Evolutionary conservation across 306 rosid genomes (phyloP).

Genomic region (Cercis canadensis): DNA sequence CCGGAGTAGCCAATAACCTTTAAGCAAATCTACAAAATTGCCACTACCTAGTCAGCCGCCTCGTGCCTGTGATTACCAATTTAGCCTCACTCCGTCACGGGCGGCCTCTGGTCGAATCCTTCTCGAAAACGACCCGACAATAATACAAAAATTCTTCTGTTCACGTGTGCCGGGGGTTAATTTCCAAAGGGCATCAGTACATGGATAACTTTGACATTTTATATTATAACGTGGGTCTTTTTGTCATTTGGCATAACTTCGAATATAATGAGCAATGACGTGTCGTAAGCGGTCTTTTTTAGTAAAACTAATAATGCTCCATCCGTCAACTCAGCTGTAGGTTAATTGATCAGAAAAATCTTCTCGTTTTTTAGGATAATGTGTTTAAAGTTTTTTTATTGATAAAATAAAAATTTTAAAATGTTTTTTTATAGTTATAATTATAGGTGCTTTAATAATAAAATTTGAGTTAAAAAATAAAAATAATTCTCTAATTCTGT

Average conservation of each 20-base stretch:
- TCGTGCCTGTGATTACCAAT: constrained; percentile 23
- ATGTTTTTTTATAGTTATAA: no score
- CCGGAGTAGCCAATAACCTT: constrained; percentile 35
- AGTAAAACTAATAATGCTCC: no score
- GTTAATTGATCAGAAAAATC: no score
- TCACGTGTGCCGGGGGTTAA: constrained; percentile 51
- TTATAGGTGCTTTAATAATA: no score
- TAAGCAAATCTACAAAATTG: constrained; percentile 34
- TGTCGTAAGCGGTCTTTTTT: constrained; percentile 18
- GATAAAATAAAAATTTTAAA: no score
- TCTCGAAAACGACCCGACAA: constrained; percentile 62
- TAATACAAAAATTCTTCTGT: constrained; percentile 48
- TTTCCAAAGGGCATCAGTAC: constrained; percentile 19
- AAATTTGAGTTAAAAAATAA: no score
- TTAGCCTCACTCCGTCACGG: constrained; percentile 54
- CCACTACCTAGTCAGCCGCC: constrained; percentile 51
- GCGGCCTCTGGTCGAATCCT: constrained; percentile 35
- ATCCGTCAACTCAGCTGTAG: no score
- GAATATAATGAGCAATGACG: constrained; percentile 17
- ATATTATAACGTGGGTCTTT: not conserved
- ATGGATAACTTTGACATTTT: constrained; percentile 18
- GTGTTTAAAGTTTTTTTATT: no score
- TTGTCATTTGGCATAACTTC: constrained; percentile 4
- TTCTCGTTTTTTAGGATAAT: no score
- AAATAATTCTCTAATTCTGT: no score